phyloP scores from a whole-genome alignment of 2,329 filamentous ascomycete genomes.

The Sclerotinia trifoliorum region DNA sequence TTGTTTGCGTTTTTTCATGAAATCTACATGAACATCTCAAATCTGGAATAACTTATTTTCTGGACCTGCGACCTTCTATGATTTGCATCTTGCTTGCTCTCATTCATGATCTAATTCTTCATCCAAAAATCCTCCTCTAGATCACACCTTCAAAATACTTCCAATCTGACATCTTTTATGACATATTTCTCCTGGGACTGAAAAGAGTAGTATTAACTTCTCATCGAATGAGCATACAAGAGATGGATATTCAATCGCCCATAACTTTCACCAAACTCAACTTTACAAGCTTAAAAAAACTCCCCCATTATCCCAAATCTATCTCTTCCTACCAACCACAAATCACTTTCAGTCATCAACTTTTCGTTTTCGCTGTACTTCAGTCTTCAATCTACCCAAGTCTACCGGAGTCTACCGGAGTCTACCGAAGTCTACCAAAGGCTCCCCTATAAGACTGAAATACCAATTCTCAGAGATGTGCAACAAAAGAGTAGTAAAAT shows the following conservation, averaged over 20 bases:
- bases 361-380: neutral
- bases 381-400: neutral
- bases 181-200: neutral
- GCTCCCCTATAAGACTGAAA: neutral
- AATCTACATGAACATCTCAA: neutral
- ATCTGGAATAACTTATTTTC: neutral
- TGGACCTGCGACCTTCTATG: neutral
- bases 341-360: too few relatives aligned
- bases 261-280: neutral
- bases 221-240: neutral
- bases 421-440: neutral
- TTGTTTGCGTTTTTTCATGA: neutral
- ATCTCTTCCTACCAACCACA: neutral
- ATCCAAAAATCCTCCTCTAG: accelerated
- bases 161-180: accelerated
- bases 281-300: neutral
- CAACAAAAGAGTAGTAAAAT: neutral
- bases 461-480: neutral
- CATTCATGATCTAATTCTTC: neutral
- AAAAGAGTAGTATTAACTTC: neutral
- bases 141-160: accelerated
- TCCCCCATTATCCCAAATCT: neutral
- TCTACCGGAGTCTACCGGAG: neutral
- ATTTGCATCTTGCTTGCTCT: neutral
- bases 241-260: neutral